These are phyloP conservation scores for Gossypium schwendimanii DNA, from an alignment of 441 rosid species.

Conservation along the genomic window DNA sequence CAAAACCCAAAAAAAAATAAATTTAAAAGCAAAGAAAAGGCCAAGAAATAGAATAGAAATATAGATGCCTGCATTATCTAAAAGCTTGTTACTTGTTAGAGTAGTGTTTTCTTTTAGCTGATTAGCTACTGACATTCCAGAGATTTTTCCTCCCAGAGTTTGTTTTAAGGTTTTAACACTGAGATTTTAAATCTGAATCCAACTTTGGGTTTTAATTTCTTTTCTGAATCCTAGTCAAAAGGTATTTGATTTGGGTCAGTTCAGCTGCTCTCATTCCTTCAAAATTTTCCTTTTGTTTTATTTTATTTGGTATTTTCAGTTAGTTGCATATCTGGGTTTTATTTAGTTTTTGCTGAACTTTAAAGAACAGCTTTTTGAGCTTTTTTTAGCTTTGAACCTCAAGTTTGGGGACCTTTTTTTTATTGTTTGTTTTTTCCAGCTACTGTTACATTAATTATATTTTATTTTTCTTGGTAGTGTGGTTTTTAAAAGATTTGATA, in stretches of 20 bases:
- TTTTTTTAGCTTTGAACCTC: background rate
- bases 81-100: slow-evolving; percentile 6
- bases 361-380: slow-evolving; percentile 7
- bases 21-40: background rate
- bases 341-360: background rate
- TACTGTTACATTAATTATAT: slow-evolving; percentile 32
- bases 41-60: slow-evolving; percentile 21
- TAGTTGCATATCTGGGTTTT: background rate
- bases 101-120: slow-evolving; percentile 17
- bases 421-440: background rate
- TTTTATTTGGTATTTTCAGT: background rate
- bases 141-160: slow-evolving; percentile 17
- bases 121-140: slow-evolving; percentile 39
- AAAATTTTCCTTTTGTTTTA: background rate
- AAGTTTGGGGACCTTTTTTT: background rate
- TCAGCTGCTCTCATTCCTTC: slow-evolving; percentile 14
- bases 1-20: background rate
- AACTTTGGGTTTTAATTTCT: slow-evolving; percentile 17
- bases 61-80: slow-evolving; percentile 23
- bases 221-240: slow-evolving; percentile 25
- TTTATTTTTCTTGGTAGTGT: background rate
- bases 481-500: background rate
- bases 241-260: slow-evolving; percentile 34
- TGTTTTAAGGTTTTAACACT: slow-evolving; percentile 1
- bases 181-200: slow-evolving; percentile 20